Conservation (phyloP, 208 protist species). For the Porcisia hertigi region DNA sequence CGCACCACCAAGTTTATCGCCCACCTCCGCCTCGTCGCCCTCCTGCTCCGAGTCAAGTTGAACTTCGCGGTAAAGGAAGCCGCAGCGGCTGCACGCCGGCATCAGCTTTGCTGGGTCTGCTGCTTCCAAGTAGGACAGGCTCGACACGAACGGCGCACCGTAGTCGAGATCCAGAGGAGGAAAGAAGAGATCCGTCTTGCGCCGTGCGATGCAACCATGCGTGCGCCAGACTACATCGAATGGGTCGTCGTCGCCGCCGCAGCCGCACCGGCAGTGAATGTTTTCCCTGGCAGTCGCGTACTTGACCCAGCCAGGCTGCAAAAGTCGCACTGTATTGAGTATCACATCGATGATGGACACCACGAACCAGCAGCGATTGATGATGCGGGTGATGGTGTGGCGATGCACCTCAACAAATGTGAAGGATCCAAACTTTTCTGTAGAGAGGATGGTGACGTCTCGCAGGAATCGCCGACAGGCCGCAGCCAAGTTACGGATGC, state of each 20-base stretch:
- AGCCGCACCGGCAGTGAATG: slow-evolving; percentile 60
- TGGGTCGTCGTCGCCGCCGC: slow-evolving; percentile 38
- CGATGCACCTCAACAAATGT: slow-evolving; percentile 61
- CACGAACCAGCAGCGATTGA: slow-evolving; percentile 76
- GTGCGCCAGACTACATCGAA: slow-evolving; percentile 45
- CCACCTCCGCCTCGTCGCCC: slow-evolving; percentile 1
- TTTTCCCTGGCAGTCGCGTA: slow-evolving; percentile 75
- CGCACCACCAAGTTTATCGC: neutral
- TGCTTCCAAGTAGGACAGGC: slow-evolving; percentile 73
- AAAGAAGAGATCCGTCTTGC: slow-evolving; percentile 72
- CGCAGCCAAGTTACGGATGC: slow-evolving; percentile 67
- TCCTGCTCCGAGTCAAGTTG: slow-evolving; percentile 6
- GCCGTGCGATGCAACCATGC: slow-evolving; percentile 57
- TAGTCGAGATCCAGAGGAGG: slow-evolving; percentile 82
- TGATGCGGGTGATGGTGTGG: slow-evolving; percentile 40
- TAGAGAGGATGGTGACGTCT: slow-evolving; percentile 69
- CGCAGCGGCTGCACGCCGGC: slow-evolving; percentile 74
- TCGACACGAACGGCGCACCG: slow-evolving; percentile 73
- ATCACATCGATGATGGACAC: slow-evolving; percentile 72
- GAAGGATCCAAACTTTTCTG: slow-evolving; percentile 62
- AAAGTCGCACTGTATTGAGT: slow-evolving; percentile 76
- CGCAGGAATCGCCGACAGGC: slow-evolving; percentile 72
- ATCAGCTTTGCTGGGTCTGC: slow-evolving; percentile 67
- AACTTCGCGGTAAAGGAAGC: slow-evolving; percentile 59
- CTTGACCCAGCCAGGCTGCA: slow-evolving; percentile 64